Percentiles rank a stretch among this genome's conserved stretches.
Evolutionary conservation across 139 green algal species (phyloP).

Genomic region (Asterochloris sp.): DNA sequence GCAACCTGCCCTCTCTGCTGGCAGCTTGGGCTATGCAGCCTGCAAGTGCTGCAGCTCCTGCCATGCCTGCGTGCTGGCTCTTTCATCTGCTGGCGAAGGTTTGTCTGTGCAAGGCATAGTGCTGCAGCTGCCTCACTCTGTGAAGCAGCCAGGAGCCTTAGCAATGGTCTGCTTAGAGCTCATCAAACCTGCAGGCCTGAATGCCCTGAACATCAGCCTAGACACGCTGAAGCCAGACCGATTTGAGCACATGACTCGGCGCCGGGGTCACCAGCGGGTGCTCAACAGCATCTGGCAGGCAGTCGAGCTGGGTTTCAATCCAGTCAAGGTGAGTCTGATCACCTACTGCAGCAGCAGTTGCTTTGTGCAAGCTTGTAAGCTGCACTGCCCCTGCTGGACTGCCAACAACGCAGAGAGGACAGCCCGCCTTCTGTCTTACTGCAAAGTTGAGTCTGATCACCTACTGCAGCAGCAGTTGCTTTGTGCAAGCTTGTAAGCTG

Average conservation of each 20-base stretch:
- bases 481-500: neutral
- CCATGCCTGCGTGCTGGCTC: too few species aligned
- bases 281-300: constrained; percentile 74
- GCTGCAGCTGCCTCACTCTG: too few species aligned
- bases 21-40: too few species aligned
- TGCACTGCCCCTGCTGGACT: neutral
- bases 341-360: neutral
- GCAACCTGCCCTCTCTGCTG: too few species aligned
- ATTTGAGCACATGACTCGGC: constrained; percentile 87
- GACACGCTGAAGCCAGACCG: constrained; percentile 86
- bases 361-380: neutral
- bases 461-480: neutral
- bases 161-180: too few species aligned
- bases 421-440: neutral
- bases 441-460: too few species aligned
- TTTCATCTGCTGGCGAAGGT: too few species aligned
- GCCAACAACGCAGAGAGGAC: too few species aligned
- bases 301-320: constrained; percentile 72
- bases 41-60: too few species aligned
- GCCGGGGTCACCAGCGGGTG: constrained; percentile 75
- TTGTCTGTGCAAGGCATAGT: too few species aligned
- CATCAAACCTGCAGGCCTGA: constrained; percentile 59
- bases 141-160: too few species aligned
- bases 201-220: constrained; percentile 89
- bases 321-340: constrained; percentile 63